These are phyloP conservation scores for Colletotrichum trifolii DNA, from an alignment of 2,329 filamentous ascomycete species.

Conservation along the genomic window DNA sequence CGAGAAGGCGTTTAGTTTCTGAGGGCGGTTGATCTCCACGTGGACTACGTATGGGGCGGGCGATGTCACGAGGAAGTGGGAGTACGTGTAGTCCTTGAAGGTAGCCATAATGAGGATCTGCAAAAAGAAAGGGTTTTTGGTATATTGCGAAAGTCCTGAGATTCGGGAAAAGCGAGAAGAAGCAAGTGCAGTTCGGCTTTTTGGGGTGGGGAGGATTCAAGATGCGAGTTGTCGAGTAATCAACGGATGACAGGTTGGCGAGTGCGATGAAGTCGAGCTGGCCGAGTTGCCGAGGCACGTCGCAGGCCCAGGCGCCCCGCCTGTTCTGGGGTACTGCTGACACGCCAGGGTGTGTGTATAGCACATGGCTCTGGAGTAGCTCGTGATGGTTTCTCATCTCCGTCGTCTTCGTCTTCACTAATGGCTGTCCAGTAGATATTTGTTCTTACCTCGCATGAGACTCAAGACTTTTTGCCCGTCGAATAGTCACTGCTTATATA, in stretches of 20 bases:
- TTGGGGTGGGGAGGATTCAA: too few species aligned
- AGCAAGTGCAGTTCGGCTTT: background rate
- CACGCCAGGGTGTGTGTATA: conserved; percentile 10
- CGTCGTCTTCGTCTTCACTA: too few species aligned
- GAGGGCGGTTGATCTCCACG: conserved; percentile 88
- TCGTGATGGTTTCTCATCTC: too few species aligned
- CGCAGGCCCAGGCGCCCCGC: conserved; percentile 25
- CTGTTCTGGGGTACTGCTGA: conserved; percentile 17
- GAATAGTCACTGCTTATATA: too few species aligned
- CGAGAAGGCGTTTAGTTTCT: conserved; percentile 89
- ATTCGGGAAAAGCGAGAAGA: background rate
- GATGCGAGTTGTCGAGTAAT: background rate
- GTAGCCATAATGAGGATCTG: conserved; percentile 23
- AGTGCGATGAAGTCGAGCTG: conserved; percentile 22
- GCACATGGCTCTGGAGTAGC: too few species aligned
- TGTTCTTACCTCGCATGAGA: too few species aligned
- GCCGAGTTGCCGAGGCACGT: conserved; percentile 36
- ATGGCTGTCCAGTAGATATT: too few species aligned
- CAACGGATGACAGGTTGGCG: conserved; percentile 21
- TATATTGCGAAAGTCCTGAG: background rate
- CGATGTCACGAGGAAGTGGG: conserved; percentile 79
- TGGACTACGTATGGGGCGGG: conserved; percentile 82
- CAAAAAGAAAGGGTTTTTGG: background rate
- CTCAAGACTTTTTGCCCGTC: too few species aligned
- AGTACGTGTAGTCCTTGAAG: conserved; percentile 56